phyloP scores from a whole-genome alignment of 371 early-diverging fungal genomes.

The Mucor lusitanicus region DNA sequence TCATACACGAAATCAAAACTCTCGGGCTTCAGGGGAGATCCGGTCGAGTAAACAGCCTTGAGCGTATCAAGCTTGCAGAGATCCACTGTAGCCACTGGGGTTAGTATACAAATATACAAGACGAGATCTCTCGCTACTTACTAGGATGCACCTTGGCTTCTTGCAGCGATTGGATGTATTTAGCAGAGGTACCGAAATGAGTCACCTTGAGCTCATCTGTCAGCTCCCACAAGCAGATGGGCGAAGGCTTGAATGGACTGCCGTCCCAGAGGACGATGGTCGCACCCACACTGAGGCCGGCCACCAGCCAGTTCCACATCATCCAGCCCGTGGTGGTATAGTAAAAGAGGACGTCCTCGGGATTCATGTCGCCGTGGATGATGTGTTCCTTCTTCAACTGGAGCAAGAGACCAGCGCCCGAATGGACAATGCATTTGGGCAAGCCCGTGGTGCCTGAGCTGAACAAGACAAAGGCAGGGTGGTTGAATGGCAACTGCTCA shows the following conservation, averaged over 20 bases:
- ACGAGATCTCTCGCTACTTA: slow-evolving; percentile 21
- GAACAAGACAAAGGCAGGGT: slow-evolving; percentile 95
- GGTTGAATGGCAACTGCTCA: slow-evolving; percentile 89
- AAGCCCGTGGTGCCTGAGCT: slow-evolving; percentile 97
- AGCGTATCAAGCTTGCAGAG: slow-evolving; percentile 61
- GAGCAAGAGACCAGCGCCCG: slow-evolving; percentile 88
- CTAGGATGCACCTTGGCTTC: slow-evolving; percentile 72
- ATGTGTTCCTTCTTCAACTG: slow-evolving; percentile 95
- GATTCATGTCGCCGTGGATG: slow-evolving; percentile 78
- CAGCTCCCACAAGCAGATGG: slow-evolving; percentile 78
- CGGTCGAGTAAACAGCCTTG: slow-evolving; percentile 91
- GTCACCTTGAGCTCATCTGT: slow-evolving; percentile 81
- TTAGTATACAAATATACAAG: not conserved
- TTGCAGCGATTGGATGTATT: slow-evolving; percentile 91
- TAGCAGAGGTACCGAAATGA: slow-evolving; percentile 93
- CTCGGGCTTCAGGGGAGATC: slow-evolving; percentile 92
- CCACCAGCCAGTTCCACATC: slow-evolving; percentile 99
- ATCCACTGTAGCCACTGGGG: slow-evolving; percentile 20
- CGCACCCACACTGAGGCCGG: slow-evolving; percentile 76
- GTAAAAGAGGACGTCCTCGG: slow-evolving; percentile 85
- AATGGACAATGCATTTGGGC: slow-evolving; percentile 98
- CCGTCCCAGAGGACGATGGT: slow-evolving; percentile 94
- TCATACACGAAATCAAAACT: slow-evolving; percentile 89
- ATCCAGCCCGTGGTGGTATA: slow-evolving; percentile 98
- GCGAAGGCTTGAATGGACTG: slow-evolving; percentile 89